Evolutionary conservation across 2,329 filamentous ascomycete species (phyloP), one percentile per base, ranked within the genome.

Genomic region (Bipolaris bicolor): DNA sequence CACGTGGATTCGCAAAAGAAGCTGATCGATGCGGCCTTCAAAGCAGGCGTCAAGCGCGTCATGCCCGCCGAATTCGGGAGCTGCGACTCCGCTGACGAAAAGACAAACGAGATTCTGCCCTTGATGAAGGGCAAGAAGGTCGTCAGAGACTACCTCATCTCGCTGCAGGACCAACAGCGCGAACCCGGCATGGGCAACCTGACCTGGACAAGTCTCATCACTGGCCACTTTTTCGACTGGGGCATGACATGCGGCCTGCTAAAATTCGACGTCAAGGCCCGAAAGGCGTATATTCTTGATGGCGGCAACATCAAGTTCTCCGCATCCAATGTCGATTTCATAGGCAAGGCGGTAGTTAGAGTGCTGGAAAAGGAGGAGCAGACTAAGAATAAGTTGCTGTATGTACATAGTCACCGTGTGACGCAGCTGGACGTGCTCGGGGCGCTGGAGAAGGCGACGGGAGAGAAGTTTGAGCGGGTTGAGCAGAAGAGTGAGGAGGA

Each of bases 211-310:
- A 83, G 78, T 2, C 69, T 90, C 13, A 81, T 85, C 3, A 83
- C 79, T 7, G 85, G 86, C 3, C 78, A 84, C 20, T 86, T 89
- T 71, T 87, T 89, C 67, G 87, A 89, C 66, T 85, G 82, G 80
- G 81, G 81, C 3, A 76, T 88, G 13, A 70, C 66, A 1, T 70
- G 70, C 16, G 79, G 80, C 0, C 77, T 85, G 48, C 69, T 87
- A 6, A 84, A 83, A 41, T 81, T 87, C 55, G 80, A 86, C 58
- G 72, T 86, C 34, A 69, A 76, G 22, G 75, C 75, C 10, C 80
- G 81, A 47, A 84, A 78, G 0, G 84, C 83, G 1, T 82, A 79
- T 0, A 79, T 89, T 29, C 80, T 83, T 52, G 86, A 89, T 68
- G 82, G 81, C 0, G 86, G 87, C 1, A 76, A 84, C 48, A 79